Evolutionary conservation across 306 rosid species (phyloP), one percentile per base, ranked within the genome.

Genomic region (Mimosa bimucronata): DNA sequence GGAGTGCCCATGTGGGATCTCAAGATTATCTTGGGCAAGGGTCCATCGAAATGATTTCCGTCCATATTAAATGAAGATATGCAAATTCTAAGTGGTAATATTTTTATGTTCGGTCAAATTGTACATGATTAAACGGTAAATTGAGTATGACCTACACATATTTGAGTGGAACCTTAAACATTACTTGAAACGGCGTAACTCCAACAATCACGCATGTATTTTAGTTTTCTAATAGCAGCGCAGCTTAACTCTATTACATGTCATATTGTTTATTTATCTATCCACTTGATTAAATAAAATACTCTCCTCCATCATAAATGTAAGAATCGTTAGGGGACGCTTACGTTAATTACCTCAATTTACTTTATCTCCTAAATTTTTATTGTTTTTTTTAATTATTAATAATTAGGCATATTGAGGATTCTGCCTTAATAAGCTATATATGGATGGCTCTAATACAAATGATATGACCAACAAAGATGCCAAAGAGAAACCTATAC

Each of bases 11-110:
- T 21, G 58, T 72, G 80, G 42, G 70, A 58, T 52, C 64, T 25
- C 30, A 37, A 72, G 78, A 64, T 68, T 72, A 65, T 77, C 46
- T 34, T 30, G 40, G 28, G 7, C 72, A 10, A 16, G n/a, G 53
- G 53, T 26, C 29, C 12, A 21, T 11, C 30, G 1, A 1, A 25
- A 60, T 60, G 48, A 66, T 66, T n/a, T 16, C 31, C 73, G 9
- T 34, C 29, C 5, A 37, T 66, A 10, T 34, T 5, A 52, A 37
- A 19, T 10, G 15, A 30, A 64, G 69, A 31, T 64, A 15, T 61
- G 67, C 66, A 26, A 28, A 28, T 34, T 65, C 10, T 68, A 41
- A 41, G 53, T 41, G 74, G 53, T 70, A 69, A 70, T 44, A 26
- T 42, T 23, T 23, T 25, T 42, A 70, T 44, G 26, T 9, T 21